phyloP scores from a whole-genome alignment of 176 grass and related monocot species.

The Olyra latifolia region DNA sequence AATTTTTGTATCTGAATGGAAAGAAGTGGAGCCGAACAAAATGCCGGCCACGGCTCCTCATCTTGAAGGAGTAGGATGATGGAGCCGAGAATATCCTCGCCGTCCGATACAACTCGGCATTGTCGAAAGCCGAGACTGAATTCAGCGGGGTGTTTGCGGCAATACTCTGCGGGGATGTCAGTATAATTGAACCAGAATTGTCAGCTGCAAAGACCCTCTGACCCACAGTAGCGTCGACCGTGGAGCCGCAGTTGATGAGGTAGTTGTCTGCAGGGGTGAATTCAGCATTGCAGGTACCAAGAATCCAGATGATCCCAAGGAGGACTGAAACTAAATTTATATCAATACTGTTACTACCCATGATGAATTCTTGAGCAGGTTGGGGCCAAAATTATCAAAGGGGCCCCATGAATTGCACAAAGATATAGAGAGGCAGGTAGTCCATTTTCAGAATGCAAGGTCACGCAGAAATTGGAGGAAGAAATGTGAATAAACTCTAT shows the following conservation, averaged over 20 bases:
- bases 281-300: constrained; percentile 43
- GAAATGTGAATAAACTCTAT: not conserved
- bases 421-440: not conserved
- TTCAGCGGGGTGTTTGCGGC: constrained; percentile 28
- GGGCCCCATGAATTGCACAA: not conserved
- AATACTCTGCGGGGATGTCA: constrained; percentile 37
- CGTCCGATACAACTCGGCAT: constrained; percentile 49
- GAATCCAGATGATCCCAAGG: constrained; percentile 15
- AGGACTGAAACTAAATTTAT: constrained; percentile 8
- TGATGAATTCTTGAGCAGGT: not conserved
- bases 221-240: constrained; percentile 24
- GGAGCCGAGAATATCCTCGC: constrained; percentile 51
- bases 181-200: constrained; percentile 10
- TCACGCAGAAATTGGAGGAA: not conserved
- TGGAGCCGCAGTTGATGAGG: constrained; percentile 78
- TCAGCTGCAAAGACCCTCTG: constrained; percentile 58
- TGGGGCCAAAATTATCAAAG: not conserved
- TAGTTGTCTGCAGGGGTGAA: constrained; percentile 84
- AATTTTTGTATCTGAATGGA: constrained; percentile 51
- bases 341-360: not conserved
- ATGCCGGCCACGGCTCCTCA: constrained; percentile 68
- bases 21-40: constrained; percentile 83
- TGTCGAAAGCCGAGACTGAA: constrained; percentile 29
- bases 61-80: constrained; percentile 65
- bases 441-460: constrained; percentile 3